Evolutionary conservation across 257 asterid species (phyloP).

Genomic region (Solanum ossicruentum): DNA sequence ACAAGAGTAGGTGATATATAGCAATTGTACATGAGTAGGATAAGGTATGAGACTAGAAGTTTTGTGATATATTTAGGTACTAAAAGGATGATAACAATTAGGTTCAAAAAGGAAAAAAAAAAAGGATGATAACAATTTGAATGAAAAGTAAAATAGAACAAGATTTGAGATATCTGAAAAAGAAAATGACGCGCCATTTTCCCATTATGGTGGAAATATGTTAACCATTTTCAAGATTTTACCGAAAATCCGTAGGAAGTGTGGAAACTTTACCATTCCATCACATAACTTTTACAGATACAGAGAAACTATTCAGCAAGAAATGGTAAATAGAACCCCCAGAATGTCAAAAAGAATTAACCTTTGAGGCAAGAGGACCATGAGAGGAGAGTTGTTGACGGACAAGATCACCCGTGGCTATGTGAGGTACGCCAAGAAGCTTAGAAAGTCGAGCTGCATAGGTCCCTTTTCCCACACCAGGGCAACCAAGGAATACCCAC

Average conservation of each 20-base stretch:
- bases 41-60: neutral
- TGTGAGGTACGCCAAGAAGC: slow-evolving; percentile 81
- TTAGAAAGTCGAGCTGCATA: slow-evolving; percentile 73
- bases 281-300: too few relatives aligned
- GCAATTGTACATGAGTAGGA: neutral
- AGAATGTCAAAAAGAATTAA: neutral
- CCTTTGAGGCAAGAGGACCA: slow-evolving; percentile 70
- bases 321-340: neutral
- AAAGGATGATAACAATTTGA: neutral
- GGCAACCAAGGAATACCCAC: slow-evolving; percentile 95
- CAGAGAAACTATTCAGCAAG: neutral
- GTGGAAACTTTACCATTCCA: too few relatives aligned
- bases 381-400: slow-evolving; percentile 67
- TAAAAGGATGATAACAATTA: neutral
- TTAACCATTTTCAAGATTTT: too few relatives aligned
- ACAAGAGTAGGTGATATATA: neutral
- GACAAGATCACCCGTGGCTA: slow-evolving; percentile 96
- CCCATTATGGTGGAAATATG: too few relatives aligned
- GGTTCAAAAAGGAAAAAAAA: neutral
- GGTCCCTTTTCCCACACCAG: slow-evolving; percentile 96
- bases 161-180: neutral
- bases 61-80: neutral
- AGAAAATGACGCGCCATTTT: too few relatives aligned
- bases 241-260: too few relatives aligned
- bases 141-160: neutral